Evolutionary conservation across 345 rosid species (phyloP).

Genomic region (Linum tenue): DNA sequence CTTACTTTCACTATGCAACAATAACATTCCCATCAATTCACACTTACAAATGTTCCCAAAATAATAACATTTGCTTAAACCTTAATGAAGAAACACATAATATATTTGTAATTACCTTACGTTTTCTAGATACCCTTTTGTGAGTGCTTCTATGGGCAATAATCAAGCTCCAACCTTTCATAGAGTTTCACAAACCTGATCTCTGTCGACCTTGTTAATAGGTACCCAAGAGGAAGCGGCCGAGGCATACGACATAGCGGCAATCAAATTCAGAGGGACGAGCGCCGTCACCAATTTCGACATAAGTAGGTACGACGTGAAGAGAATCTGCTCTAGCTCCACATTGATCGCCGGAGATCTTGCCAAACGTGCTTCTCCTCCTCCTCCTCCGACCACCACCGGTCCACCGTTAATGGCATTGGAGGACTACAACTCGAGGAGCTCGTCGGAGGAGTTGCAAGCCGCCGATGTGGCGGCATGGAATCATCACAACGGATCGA

Average conservation of each 20-base stretch:
- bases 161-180: no score
- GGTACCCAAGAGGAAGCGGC: constrained; percentile 33
- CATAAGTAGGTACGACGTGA: constrained; percentile 22
- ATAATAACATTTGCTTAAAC: no score
- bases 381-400: constrained; percentile 24
- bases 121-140: no score
- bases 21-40: no score
- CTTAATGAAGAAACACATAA: no score
- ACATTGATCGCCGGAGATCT: constrained; percentile 53
- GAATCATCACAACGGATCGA: constrained; percentile 33
- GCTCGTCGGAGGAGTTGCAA: constrained; percentile 26
- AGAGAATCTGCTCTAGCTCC: constrained; percentile 54
- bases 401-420: constrained; percentile 1
- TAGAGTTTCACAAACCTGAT: no score
- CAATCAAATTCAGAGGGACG: constrained; percentile 24
- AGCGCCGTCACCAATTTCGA: constrained; percentile 27
- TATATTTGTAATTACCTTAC: no score
- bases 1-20: no score
- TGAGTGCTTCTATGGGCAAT: no score
- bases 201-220: background rate
- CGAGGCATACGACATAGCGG: constrained; percentile 27
- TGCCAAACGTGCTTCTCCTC: constrained; percentile 38
- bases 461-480: background rate
- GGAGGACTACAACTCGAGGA: constrained; percentile 19
- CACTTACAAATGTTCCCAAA: no score